These are phyloP conservation scores for Pichia cactophila DNA, from an alignment of 1,139 yeast genomes.

Conservation along the genomic window DNA sequence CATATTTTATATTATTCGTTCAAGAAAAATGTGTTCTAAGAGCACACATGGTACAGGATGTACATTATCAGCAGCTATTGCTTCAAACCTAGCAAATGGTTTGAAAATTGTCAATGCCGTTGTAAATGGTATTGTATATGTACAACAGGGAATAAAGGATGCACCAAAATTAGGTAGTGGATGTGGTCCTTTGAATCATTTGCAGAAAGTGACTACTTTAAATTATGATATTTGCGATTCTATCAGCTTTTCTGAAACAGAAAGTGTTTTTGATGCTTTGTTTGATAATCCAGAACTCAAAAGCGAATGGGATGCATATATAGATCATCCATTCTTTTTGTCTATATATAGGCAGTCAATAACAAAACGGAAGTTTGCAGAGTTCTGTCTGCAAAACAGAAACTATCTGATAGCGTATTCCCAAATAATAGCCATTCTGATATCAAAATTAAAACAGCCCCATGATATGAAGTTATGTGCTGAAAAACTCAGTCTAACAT, in stretches of 20 bases:
- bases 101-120: conserved; percentile 41
- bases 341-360: neutral
- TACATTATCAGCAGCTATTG: conserved; percentile 74
- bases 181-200: conserved; percentile 70
- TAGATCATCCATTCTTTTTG: neutral
- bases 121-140: conserved; percentile 51
- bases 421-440: conserved; percentile 52
- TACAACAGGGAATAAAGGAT: conserved; percentile 53
- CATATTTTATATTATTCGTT: conserved; percentile 38
- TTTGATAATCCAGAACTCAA: conserved; percentile 26
- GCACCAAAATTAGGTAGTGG: conserved; percentile 21
- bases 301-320: neutral
- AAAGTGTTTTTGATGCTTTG: conserved; percentile 39
- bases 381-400: conserved; percentile 37
- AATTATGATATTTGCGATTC: conserved; percentile 4
- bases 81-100: conserved; percentile 63
- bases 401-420: conserved; percentile 55
- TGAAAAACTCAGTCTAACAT: neutral
- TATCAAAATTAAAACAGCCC: conserved; percentile 12
- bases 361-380: neutral
- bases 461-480: neutral
- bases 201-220: conserved; percentile 1
- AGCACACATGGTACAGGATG: conserved; percentile 92
- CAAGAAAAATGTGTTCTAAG: conserved; percentile 40
- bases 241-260: conserved; percentile 27